Evolutionary conservation across 345 rosid genomes (phyloP).

Genomic region (Trapa incisa): DNA sequence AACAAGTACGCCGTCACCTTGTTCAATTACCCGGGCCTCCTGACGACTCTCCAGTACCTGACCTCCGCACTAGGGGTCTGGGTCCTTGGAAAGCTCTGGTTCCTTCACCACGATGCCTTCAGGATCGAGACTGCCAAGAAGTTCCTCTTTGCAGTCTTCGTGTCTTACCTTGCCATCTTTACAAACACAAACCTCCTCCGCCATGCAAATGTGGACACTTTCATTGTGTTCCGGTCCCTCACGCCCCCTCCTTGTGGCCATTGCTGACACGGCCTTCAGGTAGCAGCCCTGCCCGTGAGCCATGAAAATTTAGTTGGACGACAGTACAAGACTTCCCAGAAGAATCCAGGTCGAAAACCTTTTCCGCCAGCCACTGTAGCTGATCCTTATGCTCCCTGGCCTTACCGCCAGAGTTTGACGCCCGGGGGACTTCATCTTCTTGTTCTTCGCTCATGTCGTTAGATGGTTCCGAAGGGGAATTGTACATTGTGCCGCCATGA

Average conservation of each 20-base stretch:
- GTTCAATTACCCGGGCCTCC: constrained; percentile 77
- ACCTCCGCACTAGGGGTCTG: constrained; percentile 74
- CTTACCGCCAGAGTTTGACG: constrained; percentile 26
- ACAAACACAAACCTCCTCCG: constrained; percentile 94
- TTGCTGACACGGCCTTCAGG: constrained; percentile 75
- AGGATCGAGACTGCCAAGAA: constrained; percentile 71
- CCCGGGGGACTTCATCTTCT: constrained; percentile 11
- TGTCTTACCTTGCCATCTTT: constrained; percentile 86
- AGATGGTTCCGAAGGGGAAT: no score
- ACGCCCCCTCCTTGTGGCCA: constrained; percentile 85
- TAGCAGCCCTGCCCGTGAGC: constrained; percentile 54
- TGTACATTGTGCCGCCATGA: no score
- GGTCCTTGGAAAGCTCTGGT: constrained; percentile 64
- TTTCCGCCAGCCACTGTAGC: constrained; percentile 52
- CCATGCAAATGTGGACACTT: constrained; percentile 97
- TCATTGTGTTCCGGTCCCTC: constrained; percentile 82
- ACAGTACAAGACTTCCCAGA: background rate
- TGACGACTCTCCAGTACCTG: constrained; percentile 84
- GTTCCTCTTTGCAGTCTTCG: constrained; percentile 81
- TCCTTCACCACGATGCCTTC: constrained; percentile 77
- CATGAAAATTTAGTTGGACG: background rate
- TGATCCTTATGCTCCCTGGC: constrained; percentile 70
- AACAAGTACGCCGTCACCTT: constrained; percentile 87
- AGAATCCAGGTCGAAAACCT: constrained; percentile 23
- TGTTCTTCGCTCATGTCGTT: constrained; percentile 16